These are phyloP conservation scores for Plasmodium inui DNA, from an alignment of 169 alveolate genomes.

Conservation along the genomic window DNA sequence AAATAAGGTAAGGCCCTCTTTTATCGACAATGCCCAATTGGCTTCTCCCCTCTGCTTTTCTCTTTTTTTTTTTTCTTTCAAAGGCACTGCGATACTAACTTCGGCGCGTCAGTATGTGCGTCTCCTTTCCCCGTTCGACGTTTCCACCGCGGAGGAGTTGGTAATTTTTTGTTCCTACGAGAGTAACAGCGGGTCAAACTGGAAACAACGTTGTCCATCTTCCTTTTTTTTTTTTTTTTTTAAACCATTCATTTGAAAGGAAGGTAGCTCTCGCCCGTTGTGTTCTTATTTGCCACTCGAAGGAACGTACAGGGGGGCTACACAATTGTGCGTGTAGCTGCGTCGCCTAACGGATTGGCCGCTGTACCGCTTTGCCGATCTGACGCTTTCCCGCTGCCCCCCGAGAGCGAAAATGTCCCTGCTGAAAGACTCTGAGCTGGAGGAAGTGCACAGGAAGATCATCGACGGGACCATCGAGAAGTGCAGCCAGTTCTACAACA, in stretches of 20 bases:
- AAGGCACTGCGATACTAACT: not conserved
- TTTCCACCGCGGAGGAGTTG: not conserved
- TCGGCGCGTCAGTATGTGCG: not conserved
- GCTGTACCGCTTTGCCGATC: not conserved
- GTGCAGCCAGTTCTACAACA: conserved; percentile 53
- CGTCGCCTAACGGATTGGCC: not conserved
- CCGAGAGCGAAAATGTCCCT: conserved; percentile 30
- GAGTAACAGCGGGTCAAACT: not conserved
- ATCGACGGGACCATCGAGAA: conserved; percentile 58
- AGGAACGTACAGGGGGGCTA: not conserved
- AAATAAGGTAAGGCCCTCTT: not conserved
- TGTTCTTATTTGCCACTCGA: not conserved
- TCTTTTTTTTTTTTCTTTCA: too few relatives aligned
- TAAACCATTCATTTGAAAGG: not conserved
- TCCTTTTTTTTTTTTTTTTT: too few relatives aligned
- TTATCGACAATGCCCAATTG: not conserved
- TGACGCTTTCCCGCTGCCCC: too few relatives aligned
- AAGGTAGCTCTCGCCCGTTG: not conserved
- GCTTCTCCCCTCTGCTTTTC: not conserved
- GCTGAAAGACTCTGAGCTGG: conserved; percentile 29
- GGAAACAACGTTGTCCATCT: not conserved
- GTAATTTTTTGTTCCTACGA: not conserved
- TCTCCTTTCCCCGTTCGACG: not conserved
- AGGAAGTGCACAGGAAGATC: conserved; percentile 47
- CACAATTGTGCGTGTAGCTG: not conserved